phyloP scores from a whole-genome alignment of 2,329 filamentous ascomycete genomes.

The Blastomyces gilchristii region DNA sequence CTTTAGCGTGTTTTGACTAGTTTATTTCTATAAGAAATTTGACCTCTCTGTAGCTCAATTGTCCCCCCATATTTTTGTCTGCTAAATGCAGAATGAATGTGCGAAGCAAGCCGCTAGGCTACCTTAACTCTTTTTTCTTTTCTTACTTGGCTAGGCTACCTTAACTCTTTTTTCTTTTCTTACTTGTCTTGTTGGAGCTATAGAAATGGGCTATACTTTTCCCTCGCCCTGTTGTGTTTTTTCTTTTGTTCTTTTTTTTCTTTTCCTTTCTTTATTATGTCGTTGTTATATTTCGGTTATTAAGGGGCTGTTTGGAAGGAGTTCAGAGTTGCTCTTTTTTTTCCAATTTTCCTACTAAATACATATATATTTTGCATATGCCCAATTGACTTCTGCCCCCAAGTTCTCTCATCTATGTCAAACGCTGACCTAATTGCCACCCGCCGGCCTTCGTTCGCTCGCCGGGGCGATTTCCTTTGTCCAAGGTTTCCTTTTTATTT shows the following conservation, averaged over 20 bases:
- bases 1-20: not conserved
- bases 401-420: not conserved
- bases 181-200: not conserved
- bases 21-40: not conserved
- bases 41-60: not conserved
- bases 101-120: not conserved
- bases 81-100: not conserved
- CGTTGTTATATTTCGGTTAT: not conserved
- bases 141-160: not conserved
- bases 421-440: not conserved
- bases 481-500: not conserved
- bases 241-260: not conserved
- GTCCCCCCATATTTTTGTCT: not conserved
- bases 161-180: not conserved
- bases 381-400: not conserved
- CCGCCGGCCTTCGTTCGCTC: not conserved
- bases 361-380: not conserved
- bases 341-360: not conserved
- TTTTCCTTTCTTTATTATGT: not conserved
- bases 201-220: not conserved
- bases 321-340: not conserved
- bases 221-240: not conserved
- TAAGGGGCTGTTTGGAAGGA: not conserved
- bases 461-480: not conserved
- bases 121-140: not conserved